Evolutionary conservation across 1,284 basidiomycete genomes (phyloP).

Genomic region (Dichomitus squalens): DNA sequence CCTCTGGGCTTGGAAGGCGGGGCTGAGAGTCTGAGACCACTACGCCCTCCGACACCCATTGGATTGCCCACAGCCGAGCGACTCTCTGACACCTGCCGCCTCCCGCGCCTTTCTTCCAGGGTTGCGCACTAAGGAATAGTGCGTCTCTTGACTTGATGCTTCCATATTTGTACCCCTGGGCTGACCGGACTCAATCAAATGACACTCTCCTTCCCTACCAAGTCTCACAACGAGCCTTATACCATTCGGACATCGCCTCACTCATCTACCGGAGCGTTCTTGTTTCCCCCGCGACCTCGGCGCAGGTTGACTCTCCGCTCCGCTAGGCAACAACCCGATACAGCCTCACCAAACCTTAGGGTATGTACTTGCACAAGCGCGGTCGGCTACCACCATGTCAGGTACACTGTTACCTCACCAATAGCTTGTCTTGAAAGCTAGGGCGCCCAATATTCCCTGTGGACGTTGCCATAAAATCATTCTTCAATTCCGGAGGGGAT

Average conservation of each 20-base stretch:
- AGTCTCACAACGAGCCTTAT: neutral
- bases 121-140: too few relatives aligned
- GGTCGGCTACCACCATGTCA: conserved; percentile 11
- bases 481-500: neutral
- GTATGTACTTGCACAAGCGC: conserved; percentile 14
- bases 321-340: neutral
- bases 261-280: neutral
- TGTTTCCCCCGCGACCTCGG: neutral
- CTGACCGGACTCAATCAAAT: neutral
- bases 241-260: neutral
- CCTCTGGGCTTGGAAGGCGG: too few relatives aligned
- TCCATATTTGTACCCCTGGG: neutral
- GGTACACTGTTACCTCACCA: conserved; percentile 10
- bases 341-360: conserved; percentile 1
- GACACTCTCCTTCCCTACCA: neutral
- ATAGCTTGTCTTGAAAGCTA: neutral
- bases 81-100: too few relatives aligned
- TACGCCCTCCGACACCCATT: too few relatives aligned
- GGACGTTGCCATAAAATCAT: neutral
- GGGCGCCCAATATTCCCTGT: neutral
- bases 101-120: too few relatives aligned
- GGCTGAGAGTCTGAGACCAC: too few relatives aligned
- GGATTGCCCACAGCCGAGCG: too few relatives aligned
- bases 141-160: too few relatives aligned
- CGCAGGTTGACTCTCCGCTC: neutral